A percentile compares a stretch with the other conserved stretches of the same genome.
Evolutionary conservation across 768 basidiomycete species (phyloP).

Genomic region (Amanita exitialis): DNA sequence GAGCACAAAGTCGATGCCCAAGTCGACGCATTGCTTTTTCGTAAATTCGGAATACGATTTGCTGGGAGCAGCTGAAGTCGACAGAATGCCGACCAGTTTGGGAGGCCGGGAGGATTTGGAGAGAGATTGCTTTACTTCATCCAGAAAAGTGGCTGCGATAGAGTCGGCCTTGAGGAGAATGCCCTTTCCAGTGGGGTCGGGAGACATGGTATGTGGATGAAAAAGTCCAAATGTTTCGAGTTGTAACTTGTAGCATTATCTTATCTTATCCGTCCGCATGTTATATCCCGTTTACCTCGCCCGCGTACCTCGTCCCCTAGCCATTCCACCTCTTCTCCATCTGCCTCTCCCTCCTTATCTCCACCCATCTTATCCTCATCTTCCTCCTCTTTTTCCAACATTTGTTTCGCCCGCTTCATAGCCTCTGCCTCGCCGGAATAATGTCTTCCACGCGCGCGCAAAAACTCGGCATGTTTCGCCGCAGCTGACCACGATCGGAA

Average conservation of each 20-base stretch:
- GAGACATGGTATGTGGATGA: conserved; percentile 10
- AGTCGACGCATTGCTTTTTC: conserved; percentile 76
- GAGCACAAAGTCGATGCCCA: conserved; percentile 84
- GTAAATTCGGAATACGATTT: conserved; percentile 87
- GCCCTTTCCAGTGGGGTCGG: conserved; percentile 42
- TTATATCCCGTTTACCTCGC: conserved; percentile 21
- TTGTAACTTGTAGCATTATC: background rate
- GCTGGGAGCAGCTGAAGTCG: conserved; percentile 74
- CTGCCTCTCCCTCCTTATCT: conserved; percentile 15
- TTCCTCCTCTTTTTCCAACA: conserved; percentile 44
- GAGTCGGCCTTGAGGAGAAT: conserved; percentile 71
- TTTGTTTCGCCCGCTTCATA: conserved; percentile 70
- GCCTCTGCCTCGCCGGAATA: conserved; percentile 90
- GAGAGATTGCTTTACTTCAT: conserved; percentile 51
- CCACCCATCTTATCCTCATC: conserved; percentile 31
- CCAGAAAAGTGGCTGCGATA: conserved; percentile 60
- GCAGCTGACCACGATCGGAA: conserved; percentile 39
- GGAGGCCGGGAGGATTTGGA: conserved; percentile 33
- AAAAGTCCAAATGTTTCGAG: background rate
- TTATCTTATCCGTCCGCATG: conserved; percentile 7
- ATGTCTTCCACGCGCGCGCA: conserved; percentile 72
- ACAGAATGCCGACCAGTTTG: conserved; percentile 85
- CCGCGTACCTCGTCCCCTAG: conserved; percentile 1
- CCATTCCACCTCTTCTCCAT: conserved; percentile 14
- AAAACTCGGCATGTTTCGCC: conserved; percentile 73